Conservation (phyloP, 2,329 filamentous ascomycete genomes). For the Neofusicoccum parvum region DNA sequence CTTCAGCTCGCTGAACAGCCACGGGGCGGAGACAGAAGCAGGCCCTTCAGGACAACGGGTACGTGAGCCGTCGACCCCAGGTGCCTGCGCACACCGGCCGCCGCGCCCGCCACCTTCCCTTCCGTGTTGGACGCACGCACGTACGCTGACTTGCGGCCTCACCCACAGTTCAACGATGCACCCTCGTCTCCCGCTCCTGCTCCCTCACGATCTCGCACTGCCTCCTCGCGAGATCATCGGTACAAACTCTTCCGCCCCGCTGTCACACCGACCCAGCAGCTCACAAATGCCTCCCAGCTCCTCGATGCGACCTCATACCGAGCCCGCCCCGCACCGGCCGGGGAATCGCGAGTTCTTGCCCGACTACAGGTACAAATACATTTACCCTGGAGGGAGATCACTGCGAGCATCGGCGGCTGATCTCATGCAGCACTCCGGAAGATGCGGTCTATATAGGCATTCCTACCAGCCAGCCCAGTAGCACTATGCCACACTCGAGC, state of each 20-base stretch:
- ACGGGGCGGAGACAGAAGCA: background rate
- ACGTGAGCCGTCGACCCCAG: background rate
- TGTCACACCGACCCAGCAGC: background rate
- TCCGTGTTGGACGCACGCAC: background rate
- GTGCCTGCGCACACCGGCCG: background rate
- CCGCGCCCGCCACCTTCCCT: background rate
- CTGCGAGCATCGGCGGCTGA: background rate
- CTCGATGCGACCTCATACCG: background rate
- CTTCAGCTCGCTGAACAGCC: background rate
- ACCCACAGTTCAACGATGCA: conserved; percentile 5
- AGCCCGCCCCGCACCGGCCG: background rate
- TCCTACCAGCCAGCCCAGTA: background rate
- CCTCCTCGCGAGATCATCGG: background rate
- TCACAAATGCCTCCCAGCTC: background rate
- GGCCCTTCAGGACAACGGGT: background rate
- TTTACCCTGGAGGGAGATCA: no score
- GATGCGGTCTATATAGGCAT: background rate
- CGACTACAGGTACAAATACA: background rate
- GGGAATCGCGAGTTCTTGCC: background rate
- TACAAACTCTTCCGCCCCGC: background rate
- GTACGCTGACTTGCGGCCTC: background rate
- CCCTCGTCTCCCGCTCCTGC: background rate
- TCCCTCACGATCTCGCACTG: background rate
- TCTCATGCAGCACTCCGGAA: background rate
- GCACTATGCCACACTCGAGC: background rate